Conservation (phyloP, 345 rosid genomes). For the Psidium guajava region DNA sequence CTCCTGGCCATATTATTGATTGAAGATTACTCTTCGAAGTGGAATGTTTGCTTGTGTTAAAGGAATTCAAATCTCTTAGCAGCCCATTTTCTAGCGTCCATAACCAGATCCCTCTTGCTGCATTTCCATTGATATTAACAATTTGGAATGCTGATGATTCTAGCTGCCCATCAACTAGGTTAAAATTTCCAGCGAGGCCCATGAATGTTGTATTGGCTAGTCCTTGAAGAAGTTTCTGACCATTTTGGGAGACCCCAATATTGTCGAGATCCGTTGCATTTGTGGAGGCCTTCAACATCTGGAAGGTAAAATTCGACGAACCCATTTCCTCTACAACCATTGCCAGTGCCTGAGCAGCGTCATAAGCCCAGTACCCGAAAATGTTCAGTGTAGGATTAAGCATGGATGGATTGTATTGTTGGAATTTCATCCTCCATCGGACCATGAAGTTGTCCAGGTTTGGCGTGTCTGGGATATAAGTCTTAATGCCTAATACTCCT, state of each 20-base stretch:
- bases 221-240: background rate
- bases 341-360: background rate
- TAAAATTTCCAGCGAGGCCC: slow-evolving; percentile 9
- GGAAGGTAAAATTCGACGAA: background rate
- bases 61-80: slow-evolving; percentile 2
- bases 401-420: background rate
- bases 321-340: background rate
- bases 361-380: background rate
- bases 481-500: background rate
- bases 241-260: background rate
- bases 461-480: background rate
- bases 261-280: background rate
- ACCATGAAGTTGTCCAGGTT: background rate
- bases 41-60: slow-evolving; percentile 1
- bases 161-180: background rate
- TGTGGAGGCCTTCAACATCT: background rate
- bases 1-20: slow-evolving; percentile 7
- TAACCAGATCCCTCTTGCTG: background rate
- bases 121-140: background rate
- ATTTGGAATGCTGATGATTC: background rate
- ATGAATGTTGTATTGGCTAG: background rate
- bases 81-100: slow-evolving; percentile 11
- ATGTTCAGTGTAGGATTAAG: background rate
- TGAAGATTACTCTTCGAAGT: slow-evolving; percentile 10
- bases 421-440: background rate